phyloP scores from a whole-genome alignment of 495 filamentous ascomycete genomes.

The Xylaria palmicola region DNA sequence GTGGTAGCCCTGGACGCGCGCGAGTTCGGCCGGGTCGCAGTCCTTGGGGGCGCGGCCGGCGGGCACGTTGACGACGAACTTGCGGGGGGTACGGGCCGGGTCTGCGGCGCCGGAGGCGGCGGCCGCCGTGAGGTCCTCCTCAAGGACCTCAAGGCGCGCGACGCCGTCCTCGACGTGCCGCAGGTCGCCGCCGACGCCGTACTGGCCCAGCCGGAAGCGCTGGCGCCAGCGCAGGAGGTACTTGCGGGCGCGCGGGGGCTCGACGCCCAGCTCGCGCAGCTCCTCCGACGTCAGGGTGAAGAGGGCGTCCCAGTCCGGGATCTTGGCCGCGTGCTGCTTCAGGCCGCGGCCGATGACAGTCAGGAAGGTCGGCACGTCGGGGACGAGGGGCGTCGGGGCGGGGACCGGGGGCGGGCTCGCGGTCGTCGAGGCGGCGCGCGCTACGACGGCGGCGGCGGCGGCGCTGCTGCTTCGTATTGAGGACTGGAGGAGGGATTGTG shows the following conservation, averaged over 20 bases:
- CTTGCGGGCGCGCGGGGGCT: constrained; percentile 73
- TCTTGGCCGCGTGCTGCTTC: constrained; percentile 73
- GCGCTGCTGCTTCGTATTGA: constrained; percentile 22
- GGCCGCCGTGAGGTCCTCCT: constrained; percentile 44
- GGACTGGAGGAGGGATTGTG: constrained; percentile 9
- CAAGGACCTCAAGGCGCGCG: constrained; percentile 66
- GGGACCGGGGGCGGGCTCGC: constrained; percentile 54
- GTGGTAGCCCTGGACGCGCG: constrained; percentile 61
- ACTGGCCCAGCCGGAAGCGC: constrained; percentile 70
- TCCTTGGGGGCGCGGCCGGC: constrained; percentile 48
- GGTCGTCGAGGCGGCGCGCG: constrained; percentile 31
- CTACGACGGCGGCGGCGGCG: too few relatives aligned
- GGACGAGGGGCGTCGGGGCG: constrained; percentile 75
- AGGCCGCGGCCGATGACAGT: constrained; percentile 86
- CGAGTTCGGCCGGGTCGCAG: constrained; percentile 40
- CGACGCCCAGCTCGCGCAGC: constrained; percentile 78
- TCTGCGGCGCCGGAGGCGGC: background rate
- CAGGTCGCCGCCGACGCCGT: constrained; percentile 77
- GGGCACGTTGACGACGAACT: constrained; percentile 70
- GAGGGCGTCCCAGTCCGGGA: constrained; percentile 83
- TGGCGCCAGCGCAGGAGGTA: constrained; percentile 89
- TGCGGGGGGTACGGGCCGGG: constrained; percentile 32
- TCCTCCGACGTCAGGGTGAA: constrained; percentile 76
- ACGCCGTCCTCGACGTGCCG: constrained; percentile 68
- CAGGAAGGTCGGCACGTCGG: constrained; percentile 85